Percentiles rank a stretch among this genome's conserved stretches.
phyloP scores from a whole-genome alignment of 2,329 filamentous ascomycete species.

The Nakataea oryzae region DNA sequence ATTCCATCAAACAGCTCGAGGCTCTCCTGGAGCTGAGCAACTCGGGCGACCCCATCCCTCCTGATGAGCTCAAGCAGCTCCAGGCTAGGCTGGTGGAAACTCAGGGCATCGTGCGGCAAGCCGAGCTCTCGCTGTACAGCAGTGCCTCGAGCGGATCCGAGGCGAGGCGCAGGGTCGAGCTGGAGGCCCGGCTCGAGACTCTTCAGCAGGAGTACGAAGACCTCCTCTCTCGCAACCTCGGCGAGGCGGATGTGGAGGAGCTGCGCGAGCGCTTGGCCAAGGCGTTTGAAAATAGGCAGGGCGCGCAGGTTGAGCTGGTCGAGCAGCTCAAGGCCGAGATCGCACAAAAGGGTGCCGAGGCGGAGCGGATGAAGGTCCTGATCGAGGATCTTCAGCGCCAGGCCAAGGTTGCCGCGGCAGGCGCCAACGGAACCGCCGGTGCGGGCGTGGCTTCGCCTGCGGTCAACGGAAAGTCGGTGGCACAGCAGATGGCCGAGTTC shows the following conservation, averaged over 20 bases:
- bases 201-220: constrained; percentile 80
- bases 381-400: constrained; percentile 71
- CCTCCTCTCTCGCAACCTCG: constrained; percentile 67
- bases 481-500: constrained; percentile 97
- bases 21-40: constrained; percentile 66
- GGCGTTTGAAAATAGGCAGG: constrained; percentile 65
- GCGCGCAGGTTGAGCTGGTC: constrained; percentile 60
- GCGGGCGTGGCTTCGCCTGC: constrained; percentile 39
- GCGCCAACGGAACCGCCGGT: constrained; percentile 39
- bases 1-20: constrained; percentile 77
- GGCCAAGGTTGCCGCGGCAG: constrained; percentile 48
- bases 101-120: constrained; percentile 85
- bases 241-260: constrained; percentile 70
- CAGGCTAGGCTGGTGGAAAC: constrained; percentile 75
- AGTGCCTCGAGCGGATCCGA: constrained; percentile 52
- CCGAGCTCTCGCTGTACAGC: constrained; percentile 75
- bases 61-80: constrained; percentile 70
- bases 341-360: constrained; percentile 68
- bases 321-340: constrained; percentile 71
- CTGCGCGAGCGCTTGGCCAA: constrained; percentile 71
- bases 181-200: constrained; percentile 64
- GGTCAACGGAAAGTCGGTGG: constrained; percentile 78
- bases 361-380: constrained; percentile 67
- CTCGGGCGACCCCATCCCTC: constrained; percentile 66
- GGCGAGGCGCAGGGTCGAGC: constrained; percentile 59